Base-by-base conservation (phyloP, 2,329 filamentous ascomycete genomes). In the Neofusicoccum umdonicola region DNA sequence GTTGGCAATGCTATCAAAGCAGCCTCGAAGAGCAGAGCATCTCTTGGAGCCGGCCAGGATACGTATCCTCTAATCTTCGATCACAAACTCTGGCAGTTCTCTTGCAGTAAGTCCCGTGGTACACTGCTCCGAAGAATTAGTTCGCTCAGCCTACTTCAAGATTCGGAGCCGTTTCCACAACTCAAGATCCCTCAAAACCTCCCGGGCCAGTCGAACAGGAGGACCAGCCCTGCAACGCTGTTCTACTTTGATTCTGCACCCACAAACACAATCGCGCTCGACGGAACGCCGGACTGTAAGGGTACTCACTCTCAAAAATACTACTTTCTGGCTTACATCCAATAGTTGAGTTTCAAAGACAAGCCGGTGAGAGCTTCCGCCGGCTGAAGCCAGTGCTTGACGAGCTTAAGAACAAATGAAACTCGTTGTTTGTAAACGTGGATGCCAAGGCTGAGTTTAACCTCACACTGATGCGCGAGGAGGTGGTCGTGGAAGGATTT, bases 271-370 rank as follows among this genome's bases (percentile, higher is more conserved):
- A 37, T 54, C 39, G 34, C 50, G n/a, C 34, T 54, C 11, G 34
- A 54, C 39, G 50, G 50, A 39, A 54, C 50, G 34, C 50, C 50
- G n/a, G 50, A 54, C n/a, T 54, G 50, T 54, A 54, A 39, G 50
- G 22, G 22, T 22, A 11, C 6, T 22, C 31, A 7, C 34, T 3
- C 39, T 37, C 19, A 15, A 8, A 2, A 12, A n/a, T 11, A 39
- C 17, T 34, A 13, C 15, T 39, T 19, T 39, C 15, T 54, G n/a
- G 50, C 50, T 54, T 17, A 54, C 50, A 19, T n/a, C 15, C 31
- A 9, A 19, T 34, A 54, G 50, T 39, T 39, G 50, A 37, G 22
- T 54, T 54, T n/a, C n/a, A 34, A 19, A 19, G 9, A 39, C 50
- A 39, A 19, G 19, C 50, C 3, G 50, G 50, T 39, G 34, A 54